Percentiles rank a stretch among this genome's conserved stretches.
These are phyloP conservation scores for Yamadazyma taylorii DNA, from an alignment of 1,139 yeast genomes.

Conservation along the genomic window DNA sequence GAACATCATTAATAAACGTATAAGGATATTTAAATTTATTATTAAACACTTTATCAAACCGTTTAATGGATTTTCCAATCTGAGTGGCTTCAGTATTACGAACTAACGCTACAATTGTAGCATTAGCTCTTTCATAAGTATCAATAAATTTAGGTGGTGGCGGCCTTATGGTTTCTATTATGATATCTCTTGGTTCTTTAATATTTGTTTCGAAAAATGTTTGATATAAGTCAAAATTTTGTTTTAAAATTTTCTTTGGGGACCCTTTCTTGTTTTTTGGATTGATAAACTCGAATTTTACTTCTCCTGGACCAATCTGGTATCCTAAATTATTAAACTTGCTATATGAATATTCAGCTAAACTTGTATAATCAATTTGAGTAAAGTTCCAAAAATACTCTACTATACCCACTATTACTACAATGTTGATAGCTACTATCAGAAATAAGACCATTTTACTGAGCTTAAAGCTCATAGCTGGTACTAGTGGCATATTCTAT, in stretches of 20 bases:
- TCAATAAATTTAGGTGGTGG: conserved; percentile 23
- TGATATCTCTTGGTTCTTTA: conserved; percentile 50
- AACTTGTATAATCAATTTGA: conserved; percentile 9
- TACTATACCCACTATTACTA: conserved; percentile 10
- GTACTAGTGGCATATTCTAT: conserved; percentile 7
- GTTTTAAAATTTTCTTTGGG: conserved; percentile 29
- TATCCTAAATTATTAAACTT: conserved; percentile 3
- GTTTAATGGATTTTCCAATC: conserved; percentile 52
- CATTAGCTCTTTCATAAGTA: conserved; percentile 55
- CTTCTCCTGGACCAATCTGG: conserved; percentile 25
- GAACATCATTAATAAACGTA: conserved; percentile 72
- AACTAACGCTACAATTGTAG: conserved; percentile 72
- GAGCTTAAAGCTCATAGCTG: conserved; percentile 18
- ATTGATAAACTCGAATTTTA: conserved; percentile 35
- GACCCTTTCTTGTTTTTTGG: conserved; percentile 27
- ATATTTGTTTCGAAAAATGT: conserved; percentile 34
- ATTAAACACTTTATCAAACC: conserved; percentile 67
- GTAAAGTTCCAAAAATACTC: conserved; percentile 11
- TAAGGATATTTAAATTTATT: conserved; percentile 73
- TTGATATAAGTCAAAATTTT: conserved; percentile 34
- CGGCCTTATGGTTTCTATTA: conserved; percentile 37
- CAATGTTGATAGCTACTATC: conserved; percentile 12
- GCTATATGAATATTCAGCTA: background rate
- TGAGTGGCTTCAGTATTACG: conserved; percentile 58
- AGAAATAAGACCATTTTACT: conserved; percentile 11